Evolutionary conservation across 768 basidiomycete genomes (phyloP), one percentile per base, ranked within the genome.

Genomic region (Boletus rubroflammeus): DNA sequence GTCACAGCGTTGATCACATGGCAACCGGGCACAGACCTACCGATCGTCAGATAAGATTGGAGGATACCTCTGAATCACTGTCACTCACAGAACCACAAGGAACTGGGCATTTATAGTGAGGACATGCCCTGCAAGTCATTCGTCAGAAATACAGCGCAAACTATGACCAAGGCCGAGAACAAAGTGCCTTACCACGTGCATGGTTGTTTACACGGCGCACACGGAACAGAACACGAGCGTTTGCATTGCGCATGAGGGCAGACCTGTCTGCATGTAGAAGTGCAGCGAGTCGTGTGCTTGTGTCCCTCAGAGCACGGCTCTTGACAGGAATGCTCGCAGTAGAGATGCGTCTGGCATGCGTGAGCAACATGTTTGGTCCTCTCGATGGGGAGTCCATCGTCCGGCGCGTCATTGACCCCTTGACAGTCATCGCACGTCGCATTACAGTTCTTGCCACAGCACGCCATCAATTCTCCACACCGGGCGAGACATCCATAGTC

Each of bases 71-170:
- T n/a, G 10, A 3, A 23, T 47, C 19, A 23, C 2, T 29, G 2
- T 28, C 11, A 73, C 84, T 71, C 53, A 86, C 86, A 5, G 85
- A 85, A 14, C 86, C 85, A 61, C 87, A 88, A 0, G 84, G 79
- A 7, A 88, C 76, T 5, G 80, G 78, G 54, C 87, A 88, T 1
- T 47, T 52, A 28, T 75, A 57, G 59, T 88, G 86, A 10, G 73
- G 58, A 59, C 86, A 88, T 2, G 40, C 61, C 84, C 81, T 81
- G 43, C 3, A n/a, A 5, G 19, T 5, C 7, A 2, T 19, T 26
- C 25, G 40, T 67, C 34, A 65, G 8, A 8, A 46, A 11, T n/a
- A 14, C n/a, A 45, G 25, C 35, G 35, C 28, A 2, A 2, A 15
- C 9, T 0, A 34, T 1, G 31, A 50, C n/a, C 21, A 21, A 8